Evolutionary conservation across 345 rosid genomes (phyloP).

Genomic region (Nephelium lappaceum): DNA sequence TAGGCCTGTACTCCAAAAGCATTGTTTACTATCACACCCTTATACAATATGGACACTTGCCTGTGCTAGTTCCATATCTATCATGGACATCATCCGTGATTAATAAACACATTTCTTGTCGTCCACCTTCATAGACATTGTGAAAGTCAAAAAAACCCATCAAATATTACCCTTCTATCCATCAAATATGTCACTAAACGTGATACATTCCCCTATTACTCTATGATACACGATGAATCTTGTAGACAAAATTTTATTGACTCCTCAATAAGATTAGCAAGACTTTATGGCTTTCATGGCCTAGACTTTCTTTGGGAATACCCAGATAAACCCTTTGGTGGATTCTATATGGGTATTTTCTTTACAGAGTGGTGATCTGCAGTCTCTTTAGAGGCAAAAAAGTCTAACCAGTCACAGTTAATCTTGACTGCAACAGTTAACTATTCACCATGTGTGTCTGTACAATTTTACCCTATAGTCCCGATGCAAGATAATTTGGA

Average conservation of each 20-base stretch:
- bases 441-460: neutral
- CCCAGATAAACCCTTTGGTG: conserved; percentile 10
- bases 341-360: conserved; percentile 17
- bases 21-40: no score
- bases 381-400: neutral
- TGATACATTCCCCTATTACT: no score
- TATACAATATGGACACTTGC: no score
- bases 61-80: no score
- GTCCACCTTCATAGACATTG: no score
- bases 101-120: no score
- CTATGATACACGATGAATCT: neutral
- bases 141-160: no score
- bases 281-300: conserved; percentile 20
- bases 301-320: conserved; percentile 28
- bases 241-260: neutral
- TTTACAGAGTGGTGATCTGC: conserved; percentile 29
- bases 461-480: conserved; percentile 16
- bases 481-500: conserved; percentile 20
- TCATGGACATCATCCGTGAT: no score
- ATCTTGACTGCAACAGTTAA: conserved; percentile 16
- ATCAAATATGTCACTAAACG: no score
- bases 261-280: neutral
- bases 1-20: no score
- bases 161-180: no score
- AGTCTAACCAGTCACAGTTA: conserved; percentile 16